Conservation (phyloP, 371 early-diverging fungal species). For the Mortierella sp. region DNA sequence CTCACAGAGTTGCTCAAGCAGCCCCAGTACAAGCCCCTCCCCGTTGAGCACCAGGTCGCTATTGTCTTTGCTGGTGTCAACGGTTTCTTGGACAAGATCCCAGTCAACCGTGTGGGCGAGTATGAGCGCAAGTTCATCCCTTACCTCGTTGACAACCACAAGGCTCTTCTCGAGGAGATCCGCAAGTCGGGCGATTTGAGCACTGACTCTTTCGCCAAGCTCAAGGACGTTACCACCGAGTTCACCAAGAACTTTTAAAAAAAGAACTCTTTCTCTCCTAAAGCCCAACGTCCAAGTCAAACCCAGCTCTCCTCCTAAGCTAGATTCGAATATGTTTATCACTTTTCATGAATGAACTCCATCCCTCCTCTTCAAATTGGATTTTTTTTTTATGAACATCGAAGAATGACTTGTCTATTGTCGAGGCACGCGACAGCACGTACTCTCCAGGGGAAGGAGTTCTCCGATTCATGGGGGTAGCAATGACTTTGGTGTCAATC, state of each 20-base stretch:
- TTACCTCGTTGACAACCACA: constrained; percentile 87
- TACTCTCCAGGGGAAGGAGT: too few species aligned
- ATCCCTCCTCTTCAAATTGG: too few species aligned
- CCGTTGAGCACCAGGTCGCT: constrained; percentile 94
- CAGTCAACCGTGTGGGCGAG: constrained; percentile 87
- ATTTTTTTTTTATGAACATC: too few species aligned
- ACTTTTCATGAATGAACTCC: too few species aligned
- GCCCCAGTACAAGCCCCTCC: constrained; percentile 91
- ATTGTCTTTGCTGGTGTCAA: constrained; percentile 96
- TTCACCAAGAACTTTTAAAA: constrained; percentile 86
- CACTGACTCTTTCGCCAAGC: constrained; percentile 88
- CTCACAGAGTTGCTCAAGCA: constrained; percentile 96
- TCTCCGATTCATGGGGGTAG: too few species aligned
- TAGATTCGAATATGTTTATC: too few species aligned
- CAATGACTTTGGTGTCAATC: too few species aligned
- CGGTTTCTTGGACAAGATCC: constrained; percentile 97
- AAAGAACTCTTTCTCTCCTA: not conserved
- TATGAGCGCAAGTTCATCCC: constrained; percentile 93
- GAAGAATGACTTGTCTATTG: too few species aligned
- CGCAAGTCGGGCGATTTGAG: constrained; percentile 88
- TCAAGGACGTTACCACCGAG: constrained; percentile 81
- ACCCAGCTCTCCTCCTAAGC: not conserved
- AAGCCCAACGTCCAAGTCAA: not conserved
- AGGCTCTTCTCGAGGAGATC: constrained; percentile 88
- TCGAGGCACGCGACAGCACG: too few species aligned